Evolutionary conservation across 164 flowering plant species (phyloP).

Genomic region (Litsea cubeba): DNA sequence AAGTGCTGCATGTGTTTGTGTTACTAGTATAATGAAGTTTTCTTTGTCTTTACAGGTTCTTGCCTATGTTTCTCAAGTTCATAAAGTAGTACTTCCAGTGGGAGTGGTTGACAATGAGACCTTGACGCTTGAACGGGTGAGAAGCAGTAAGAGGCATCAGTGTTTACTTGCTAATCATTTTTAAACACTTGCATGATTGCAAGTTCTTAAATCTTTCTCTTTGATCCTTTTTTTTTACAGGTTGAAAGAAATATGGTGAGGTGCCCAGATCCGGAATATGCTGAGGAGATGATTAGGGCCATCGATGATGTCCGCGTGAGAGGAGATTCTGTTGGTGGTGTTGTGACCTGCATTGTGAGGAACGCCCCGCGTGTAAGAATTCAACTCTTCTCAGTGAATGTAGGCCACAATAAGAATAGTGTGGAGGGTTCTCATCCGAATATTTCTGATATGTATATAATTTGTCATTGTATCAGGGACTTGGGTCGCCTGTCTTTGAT

Average conservation of each 20-base stretch:
- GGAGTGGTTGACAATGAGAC: slow-evolving; percentile 62
- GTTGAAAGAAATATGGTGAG: slow-evolving; percentile 88
- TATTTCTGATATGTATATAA: background rate
- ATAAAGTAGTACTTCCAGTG: slow-evolving; percentile 83
- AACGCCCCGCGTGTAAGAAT: slow-evolving; percentile 78
- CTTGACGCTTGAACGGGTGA: slow-evolving; percentile 77
- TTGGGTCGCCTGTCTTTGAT: slow-evolving; percentile 97
- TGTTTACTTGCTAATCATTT: background rate
- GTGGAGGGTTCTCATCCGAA: background rate
- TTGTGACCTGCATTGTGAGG: slow-evolving; percentile 90
- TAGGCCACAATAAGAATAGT: background rate
- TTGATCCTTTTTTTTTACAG: slow-evolving; percentile 28
- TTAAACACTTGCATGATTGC: background rate
- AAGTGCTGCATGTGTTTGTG: background rate
- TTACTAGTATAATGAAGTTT: background rate
- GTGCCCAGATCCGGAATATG: slow-evolving; percentile 95
- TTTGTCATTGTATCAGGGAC: slow-evolving; percentile 54
- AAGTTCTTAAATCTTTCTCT: background rate
- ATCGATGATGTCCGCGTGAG: slow-evolving; percentile 78
- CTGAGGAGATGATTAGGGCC: slow-evolving; percentile 93
- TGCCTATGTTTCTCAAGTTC: slow-evolving; percentile 97
- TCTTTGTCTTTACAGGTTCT: slow-evolving; percentile 49
- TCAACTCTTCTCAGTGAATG: background rate
- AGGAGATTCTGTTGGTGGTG: slow-evolving; percentile 98
- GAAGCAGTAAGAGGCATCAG: background rate